phyloP scores from a whole-genome alignment of 2,329 filamentous ascomycete species.

The Aspergillus fumigatus region DNA sequence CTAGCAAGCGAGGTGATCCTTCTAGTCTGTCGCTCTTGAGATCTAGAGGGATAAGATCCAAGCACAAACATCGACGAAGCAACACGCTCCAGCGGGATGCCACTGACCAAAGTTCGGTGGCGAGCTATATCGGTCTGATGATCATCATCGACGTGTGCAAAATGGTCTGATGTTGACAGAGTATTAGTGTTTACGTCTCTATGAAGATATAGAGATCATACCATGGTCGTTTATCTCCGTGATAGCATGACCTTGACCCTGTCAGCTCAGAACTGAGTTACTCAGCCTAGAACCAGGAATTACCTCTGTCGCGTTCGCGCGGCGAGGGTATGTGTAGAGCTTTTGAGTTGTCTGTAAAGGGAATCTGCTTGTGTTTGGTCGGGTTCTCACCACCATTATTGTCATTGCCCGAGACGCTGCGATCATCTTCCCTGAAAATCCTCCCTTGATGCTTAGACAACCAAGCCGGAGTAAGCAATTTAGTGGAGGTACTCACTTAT shows the following conservation, averaged over 20 bases:
- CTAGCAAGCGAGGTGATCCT: constrained; percentile 17
- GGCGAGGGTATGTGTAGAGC: constrained; percentile 25
- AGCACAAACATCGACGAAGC: constrained; percentile 10
- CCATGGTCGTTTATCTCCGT: constrained; percentile 5
- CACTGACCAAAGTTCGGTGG: background rate
- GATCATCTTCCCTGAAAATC: background rate
- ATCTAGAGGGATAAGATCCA: constrained; percentile 6
- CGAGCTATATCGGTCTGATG: background rate
- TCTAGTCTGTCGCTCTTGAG: constrained; percentile 9
- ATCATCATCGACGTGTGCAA: background rate
- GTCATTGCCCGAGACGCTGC: background rate
- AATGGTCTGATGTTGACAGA: background rate
- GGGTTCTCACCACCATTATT: background rate
- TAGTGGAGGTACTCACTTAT: background rate
- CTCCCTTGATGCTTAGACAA: background rate
- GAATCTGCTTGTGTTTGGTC: constrained; percentile 2
- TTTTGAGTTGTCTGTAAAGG: constrained; percentile 13
- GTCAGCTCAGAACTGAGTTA: background rate
- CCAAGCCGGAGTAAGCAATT: background rate
- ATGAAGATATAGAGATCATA: background rate
- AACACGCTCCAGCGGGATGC: constrained; percentile 6
- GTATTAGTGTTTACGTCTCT: background rate
- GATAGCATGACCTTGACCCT: constrained; percentile 14
- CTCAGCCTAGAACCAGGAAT: background rate
- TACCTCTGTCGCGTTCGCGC: constrained; percentile 19